Base-by-base conservation (phyloP, 2,329 filamentous ascomycete genomes). In the Clonostachys byssicola region DNA sequence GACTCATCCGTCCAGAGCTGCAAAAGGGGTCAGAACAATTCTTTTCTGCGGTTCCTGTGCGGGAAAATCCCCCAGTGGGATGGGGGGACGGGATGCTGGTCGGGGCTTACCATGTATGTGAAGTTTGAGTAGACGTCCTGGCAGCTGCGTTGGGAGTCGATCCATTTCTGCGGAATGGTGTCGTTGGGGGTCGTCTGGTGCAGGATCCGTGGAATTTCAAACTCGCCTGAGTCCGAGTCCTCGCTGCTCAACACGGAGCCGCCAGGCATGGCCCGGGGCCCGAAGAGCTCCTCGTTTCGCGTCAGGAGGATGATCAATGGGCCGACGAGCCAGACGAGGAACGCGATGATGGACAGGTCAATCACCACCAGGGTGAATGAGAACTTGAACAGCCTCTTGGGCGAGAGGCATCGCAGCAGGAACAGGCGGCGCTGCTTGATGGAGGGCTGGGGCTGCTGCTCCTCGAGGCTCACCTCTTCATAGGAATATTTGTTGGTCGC, bases 171-270 rank as follows among this genome's bases (percentile, higher is more conserved):
- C 0, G 86, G 86, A 38, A 90, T 82, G 40, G 75, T 81, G 47
- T 84, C 78, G 60, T 88, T 89, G 58, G 79, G 79, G 64, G 85
- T 86, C 6, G 86, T 88, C 61, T 89, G 86, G 67, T 89, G 86
- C 39, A 89, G 85, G 57, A 89, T 89, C 65, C 85, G 86, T 45
- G 87, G 87, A 43, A 90, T 84, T 49, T 76, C 81, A 49, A 83
- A 78, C 59, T 88, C 87, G 57, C 77, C 80, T 62, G 86, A 85
- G 14, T 83, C 85, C 60, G 84, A 83, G 68, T 88, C 14, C 83
- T 48, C 87, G 84, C 60, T 86, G 86, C 65, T 23, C 45, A 30
- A 46, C 42, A 8, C 23, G 2, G 36, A 39, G 12, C 14, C 14
- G 14, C 14, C 14, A 18, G 36, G 36, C 36, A 42, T 42, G 34